A percentile compares a stretch with the other conserved stretches of the same genome.
Conservation (phyloP, 805 yeast species). For the Candida ponderosae region DNA sequence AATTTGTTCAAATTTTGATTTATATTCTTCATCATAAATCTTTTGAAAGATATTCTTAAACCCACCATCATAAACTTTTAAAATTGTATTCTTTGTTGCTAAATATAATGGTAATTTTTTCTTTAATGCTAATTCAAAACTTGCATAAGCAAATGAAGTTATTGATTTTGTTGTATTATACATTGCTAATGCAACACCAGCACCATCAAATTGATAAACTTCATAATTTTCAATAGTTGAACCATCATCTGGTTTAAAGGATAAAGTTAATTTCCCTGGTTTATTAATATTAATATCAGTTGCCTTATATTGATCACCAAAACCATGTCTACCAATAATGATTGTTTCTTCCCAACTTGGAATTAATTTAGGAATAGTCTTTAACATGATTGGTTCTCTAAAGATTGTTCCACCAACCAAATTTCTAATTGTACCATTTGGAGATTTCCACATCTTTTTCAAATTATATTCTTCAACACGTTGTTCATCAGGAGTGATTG, state of each 20-base stretch:
- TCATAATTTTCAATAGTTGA: constrained; percentile 44
- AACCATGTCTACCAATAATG: constrained; percentile 95
- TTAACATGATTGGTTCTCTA: constrained; percentile 93
- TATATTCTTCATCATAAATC: constrained; percentile 65
- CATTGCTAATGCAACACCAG: constrained; percentile 83
- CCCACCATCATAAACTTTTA: constrained; percentile 90
- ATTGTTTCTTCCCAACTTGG: constrained; percentile 95
- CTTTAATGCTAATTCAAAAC: constrained; percentile 80
- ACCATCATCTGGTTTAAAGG: constrained; percentile 65
- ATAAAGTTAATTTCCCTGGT: constrained; percentile 73
- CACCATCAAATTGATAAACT: constrained; percentile 60
- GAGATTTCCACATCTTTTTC: constrained; percentile 96
- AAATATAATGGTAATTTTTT: constrained; percentile 75
- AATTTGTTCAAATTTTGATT: constrained; percentile 57
- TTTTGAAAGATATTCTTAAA: constrained; percentile 90
- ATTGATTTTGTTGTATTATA: constrained; percentile 93
- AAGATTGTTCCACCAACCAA: constrained; percentile 94
- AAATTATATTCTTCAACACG: constrained; percentile 85
- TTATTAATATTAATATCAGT: constrained; percentile 75
- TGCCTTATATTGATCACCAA: constrained; percentile 95
- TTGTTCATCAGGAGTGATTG: constrained; percentile 97
- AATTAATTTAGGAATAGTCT: constrained; percentile 78
- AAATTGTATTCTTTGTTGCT: constrained; percentile 90
- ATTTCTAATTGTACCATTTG: constrained; percentile 95
- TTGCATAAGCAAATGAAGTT: constrained; percentile 83